Conservation (phyloP, 768 basidiomycete species). For the Collybia mongolica region DNA sequence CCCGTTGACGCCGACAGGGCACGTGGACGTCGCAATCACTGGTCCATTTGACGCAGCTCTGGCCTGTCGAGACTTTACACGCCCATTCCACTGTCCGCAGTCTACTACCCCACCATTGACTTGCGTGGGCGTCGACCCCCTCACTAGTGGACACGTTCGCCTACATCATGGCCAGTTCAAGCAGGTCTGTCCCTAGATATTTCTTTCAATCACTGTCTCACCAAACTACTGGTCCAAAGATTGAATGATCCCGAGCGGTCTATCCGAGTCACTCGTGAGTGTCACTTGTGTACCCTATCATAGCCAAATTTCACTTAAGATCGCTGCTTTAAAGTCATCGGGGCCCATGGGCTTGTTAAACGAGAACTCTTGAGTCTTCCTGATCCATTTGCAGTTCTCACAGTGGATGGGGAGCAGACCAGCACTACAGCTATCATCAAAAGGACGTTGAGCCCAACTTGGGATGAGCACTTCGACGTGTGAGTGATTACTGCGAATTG, state of each 20-base stretch:
- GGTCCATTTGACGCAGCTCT: slow-evolving; percentile 1
- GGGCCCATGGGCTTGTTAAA: slow-evolving; percentile 72
- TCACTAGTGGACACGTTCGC: not conserved
- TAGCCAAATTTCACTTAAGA: not conserved
- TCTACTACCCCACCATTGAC: not conserved
- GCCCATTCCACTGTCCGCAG: slow-evolving; percentile 4
- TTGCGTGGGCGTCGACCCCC: not conserved
- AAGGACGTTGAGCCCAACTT: slow-evolving; percentile 68
- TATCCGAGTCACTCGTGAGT: slow-evolving; percentile 52
- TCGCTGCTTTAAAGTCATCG: slow-evolving; percentile 55
- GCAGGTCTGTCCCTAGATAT: slow-evolving; percentile 27
- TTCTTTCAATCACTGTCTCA: slow-evolving; percentile 6
- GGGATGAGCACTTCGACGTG: slow-evolving; percentile 89
- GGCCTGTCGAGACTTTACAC: slow-evolving; percentile 2
- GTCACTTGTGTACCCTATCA: slow-evolving; percentile 1
- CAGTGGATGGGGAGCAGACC: slow-evolving; percentile 82
- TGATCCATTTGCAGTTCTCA: slow-evolving; percentile 87
- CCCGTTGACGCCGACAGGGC: not conserved
- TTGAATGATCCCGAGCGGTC: slow-evolving; percentile 46
- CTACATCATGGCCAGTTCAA: slow-evolving; percentile 18
- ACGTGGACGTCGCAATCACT: slow-evolving; percentile 15
- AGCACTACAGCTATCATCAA: slow-evolving; percentile 74
- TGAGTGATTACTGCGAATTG: slow-evolving; percentile 33
- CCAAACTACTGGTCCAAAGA: slow-evolving; percentile 23
- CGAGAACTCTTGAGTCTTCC: slow-evolving; percentile 80